Evolutionary conservation across 306 rosid genomes (phyloP).

Genomic region (Vigna mungo): DNA sequence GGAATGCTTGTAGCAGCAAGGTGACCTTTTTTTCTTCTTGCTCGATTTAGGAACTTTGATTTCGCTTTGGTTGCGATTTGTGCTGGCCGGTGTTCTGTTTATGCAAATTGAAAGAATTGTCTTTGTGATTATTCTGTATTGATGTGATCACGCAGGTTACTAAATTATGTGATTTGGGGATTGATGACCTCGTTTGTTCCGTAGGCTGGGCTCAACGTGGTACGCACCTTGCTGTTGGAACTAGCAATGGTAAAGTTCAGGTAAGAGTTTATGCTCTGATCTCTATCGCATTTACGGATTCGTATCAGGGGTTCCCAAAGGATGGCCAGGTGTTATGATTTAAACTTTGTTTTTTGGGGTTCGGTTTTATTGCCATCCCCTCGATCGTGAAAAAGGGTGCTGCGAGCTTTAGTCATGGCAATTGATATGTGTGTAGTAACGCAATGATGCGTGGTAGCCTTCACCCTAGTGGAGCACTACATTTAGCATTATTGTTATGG

Average conservation of each 20-base stretch:
- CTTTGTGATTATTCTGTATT: conserved; percentile 29
- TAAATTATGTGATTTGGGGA: conserved; percentile 94
- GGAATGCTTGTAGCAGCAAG: conserved; percentile 99
- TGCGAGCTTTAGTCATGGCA: not conserved
- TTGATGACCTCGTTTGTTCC: conserved; percentile 90
- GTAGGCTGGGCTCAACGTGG: conserved; percentile 99
- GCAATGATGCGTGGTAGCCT: not conserved
- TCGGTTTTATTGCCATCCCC: not conserved
- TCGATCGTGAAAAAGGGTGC: not conserved
- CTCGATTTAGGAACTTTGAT: conserved; percentile 10
- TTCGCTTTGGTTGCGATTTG: conserved; percentile 2
- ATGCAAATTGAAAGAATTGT: not conserved
- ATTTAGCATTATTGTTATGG: conserved; percentile 17
- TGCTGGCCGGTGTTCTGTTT: not conserved
- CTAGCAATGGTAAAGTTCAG: conserved; percentile 94
- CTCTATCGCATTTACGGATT: not conserved
- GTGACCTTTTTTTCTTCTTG: conserved; percentile 45
- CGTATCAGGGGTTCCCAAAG: conserved; percentile 1
- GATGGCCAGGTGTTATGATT: not conserved
- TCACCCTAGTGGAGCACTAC: not conserved
- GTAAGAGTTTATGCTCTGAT: conserved; percentile 53
- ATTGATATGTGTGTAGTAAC: conserved; percentile 13
- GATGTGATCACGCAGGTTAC: conserved; percentile 72
- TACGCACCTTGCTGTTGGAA: conserved; percentile 96
- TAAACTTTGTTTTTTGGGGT: not conserved